Evolutionary conservation across 2,329 filamentous ascomycete species (phyloP).

Genomic region (Didymella pomorum): DNA sequence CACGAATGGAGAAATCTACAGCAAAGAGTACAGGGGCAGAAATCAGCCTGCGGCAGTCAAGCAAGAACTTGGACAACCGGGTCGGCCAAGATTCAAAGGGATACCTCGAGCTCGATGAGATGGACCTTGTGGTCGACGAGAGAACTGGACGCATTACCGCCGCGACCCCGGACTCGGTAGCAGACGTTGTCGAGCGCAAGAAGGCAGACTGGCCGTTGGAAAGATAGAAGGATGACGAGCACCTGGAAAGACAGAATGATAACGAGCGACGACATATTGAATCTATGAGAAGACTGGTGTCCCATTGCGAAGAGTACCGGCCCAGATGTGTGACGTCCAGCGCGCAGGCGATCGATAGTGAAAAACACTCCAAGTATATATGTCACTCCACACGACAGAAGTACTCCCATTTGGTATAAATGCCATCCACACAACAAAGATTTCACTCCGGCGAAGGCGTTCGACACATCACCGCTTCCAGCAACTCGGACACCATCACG

Average conservation of each 20-base stretch:
- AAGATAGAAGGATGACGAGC: background rate
- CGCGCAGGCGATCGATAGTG: background rate
- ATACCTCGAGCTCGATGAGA: conserved; percentile 3
- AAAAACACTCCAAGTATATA: background rate
- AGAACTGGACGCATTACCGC: background rate
- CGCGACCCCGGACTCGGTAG: background rate
- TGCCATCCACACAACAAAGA: background rate
- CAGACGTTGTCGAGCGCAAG: background rate
- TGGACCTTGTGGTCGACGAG: conserved; percentile 3
- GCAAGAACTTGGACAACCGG: background rate
- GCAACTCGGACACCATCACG: too few species aligned
- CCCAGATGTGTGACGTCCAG: background rate
- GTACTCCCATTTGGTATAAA: background rate
- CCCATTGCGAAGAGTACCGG: background rate
- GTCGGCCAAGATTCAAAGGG: background rate
- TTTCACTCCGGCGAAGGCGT: background rate
- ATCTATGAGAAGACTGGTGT: background rate
- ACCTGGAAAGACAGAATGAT: too few species aligned
- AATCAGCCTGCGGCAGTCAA: background rate
- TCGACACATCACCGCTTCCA: background rate
- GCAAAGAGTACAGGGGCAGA: background rate
- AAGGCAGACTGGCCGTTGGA: background rate
- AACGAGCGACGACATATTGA: background rate
- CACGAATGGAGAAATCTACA: background rate
- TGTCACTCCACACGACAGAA: background rate